phyloP scores from a whole-genome alignment of 1,284 basidiomycete species.

The Trichosporon faecale region DNA sequence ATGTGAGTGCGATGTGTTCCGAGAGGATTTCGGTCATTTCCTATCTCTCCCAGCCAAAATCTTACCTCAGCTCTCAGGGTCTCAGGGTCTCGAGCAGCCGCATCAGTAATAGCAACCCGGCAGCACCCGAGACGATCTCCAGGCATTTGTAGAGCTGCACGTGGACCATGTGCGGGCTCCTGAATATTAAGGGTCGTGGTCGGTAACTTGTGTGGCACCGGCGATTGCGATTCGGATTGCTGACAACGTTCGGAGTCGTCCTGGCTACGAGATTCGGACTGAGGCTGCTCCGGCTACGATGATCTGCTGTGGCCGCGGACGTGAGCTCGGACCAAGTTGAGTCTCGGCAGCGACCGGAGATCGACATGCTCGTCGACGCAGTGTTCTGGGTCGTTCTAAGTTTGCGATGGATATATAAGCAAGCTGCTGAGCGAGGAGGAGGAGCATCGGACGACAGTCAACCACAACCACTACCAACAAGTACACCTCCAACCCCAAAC shows the following conservation, averaged over 20 bases:
- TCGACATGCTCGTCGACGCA: not conserved
- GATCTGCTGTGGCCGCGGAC: not conserved
- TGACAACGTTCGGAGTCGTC: not conserved
- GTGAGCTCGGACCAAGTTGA: not conserved
- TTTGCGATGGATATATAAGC: not conserved
- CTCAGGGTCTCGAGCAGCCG: not conserved
- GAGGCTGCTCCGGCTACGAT: not conserved
- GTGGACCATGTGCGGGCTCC: not conserved
- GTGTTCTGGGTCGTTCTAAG: not conserved
- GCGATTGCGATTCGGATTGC: not conserved
- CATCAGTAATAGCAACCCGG: not conserved
- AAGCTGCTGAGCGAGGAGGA: not conserved
- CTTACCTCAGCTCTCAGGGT: not conserved
- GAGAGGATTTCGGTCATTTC: not conserved
- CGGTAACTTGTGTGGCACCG: conserved; percentile 1
- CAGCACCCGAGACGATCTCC: not conserved
- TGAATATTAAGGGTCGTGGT: not conserved
- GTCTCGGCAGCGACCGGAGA: not conserved
- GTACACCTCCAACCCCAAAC: too few species aligned
- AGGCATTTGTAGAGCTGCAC: not conserved
- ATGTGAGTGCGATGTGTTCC: not conserved
- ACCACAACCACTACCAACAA: not conserved
- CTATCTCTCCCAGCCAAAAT: not conserved
- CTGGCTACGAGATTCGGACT: not conserved
- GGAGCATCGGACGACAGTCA: not conserved